A percentile compares a stretch with the other conserved stretches of the same genome.
Evolutionary conservation across 805 yeast genomes (phyloP).

Genomic region (Myxozyma mucilagina): DNA sequence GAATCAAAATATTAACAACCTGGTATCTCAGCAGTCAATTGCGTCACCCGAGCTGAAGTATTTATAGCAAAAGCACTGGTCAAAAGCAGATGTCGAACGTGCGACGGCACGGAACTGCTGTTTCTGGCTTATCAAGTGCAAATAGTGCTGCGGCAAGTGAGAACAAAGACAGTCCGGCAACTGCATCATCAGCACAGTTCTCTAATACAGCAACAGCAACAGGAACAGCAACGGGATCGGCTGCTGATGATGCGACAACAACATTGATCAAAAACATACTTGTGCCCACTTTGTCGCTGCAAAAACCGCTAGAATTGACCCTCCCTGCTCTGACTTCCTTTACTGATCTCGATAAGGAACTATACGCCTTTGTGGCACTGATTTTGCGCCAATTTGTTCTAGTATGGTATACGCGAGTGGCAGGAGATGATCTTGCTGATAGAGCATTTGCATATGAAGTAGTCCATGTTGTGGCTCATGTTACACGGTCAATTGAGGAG

Average conservation of each 20-base stretch:
- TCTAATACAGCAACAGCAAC: not conserved
- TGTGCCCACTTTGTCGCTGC: constrained; percentile 27
- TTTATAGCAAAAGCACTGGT: no score
- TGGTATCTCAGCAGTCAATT: not conserved
- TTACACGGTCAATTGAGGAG: constrained; percentile 45
- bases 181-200: not conserved
- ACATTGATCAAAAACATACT: constrained; percentile 26
- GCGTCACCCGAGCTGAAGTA: not conserved
- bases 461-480: constrained; percentile 44
- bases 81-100: constrained; percentile 8
- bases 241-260: constrained; percentile 22
- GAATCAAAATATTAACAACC: not conserved
- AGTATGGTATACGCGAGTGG: constrained; percentile 48
- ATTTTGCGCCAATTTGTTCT: constrained; percentile 50
- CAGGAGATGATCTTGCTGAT: constrained; percentile 41
- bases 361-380: constrained; percentile 51
- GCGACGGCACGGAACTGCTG: constrained; percentile 15
- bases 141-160: not conserved
- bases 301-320: constrained; percentile 22
- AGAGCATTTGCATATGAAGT: constrained; percentile 48
- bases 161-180: not conserved
- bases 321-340: constrained; percentile 31
- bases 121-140: not conserved
- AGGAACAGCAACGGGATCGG: constrained; percentile 2
- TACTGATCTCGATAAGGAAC: constrained; percentile 46